Percentiles rank a stretch among this genome's conserved stretches.
Evolutionary conservation across 129 eudicot species (phyloP).

Genomic region (Lactuca sativa): DNA sequence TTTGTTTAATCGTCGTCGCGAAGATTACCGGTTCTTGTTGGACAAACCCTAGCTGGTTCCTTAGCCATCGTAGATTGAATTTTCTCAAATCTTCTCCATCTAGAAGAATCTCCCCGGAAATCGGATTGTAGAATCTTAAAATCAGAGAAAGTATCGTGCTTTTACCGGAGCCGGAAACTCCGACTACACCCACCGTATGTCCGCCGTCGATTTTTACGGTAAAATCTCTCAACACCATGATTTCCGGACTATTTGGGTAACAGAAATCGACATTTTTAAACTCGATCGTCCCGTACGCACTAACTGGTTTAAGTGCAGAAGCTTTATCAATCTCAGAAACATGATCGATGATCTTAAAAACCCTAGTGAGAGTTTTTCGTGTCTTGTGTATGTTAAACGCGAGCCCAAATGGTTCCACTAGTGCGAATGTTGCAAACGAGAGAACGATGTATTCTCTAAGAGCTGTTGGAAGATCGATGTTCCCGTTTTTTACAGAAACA

Average conservation of each 20-base stretch:
- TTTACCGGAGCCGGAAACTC: constrained; percentile 71
- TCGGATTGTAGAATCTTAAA: constrained; percentile 59
- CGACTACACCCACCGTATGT: constrained; percentile 61
- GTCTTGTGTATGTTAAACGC: constrained; percentile 48
- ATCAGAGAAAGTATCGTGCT: constrained; percentile 58
- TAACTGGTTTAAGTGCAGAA: constrained; percentile 50
- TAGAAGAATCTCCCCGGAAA: constrained; percentile 46
- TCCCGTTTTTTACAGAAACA: constrained; percentile 36
- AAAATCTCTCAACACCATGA: constrained; percentile 52
- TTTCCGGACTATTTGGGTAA: constrained; percentile 50
- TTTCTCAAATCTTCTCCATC: constrained; percentile 54
- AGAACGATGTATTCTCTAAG: constrained; percentile 58
- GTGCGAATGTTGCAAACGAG: constrained; percentile 58
- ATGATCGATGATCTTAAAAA: constrained; percentile 52
- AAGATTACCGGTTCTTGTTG: constrained; percentile 66
- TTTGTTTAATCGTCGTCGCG: constrained; percentile 68
- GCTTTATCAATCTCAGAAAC: constrained; percentile 49
- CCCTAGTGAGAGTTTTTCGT: constrained; percentile 41
- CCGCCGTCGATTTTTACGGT: constrained; percentile 55
- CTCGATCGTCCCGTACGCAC: constrained; percentile 58
- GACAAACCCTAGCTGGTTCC: constrained; percentile 60
- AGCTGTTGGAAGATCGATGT: constrained; percentile 49
- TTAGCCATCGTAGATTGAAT: constrained; percentile 60
- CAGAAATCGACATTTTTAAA: constrained; percentile 50
- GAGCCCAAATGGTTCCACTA: constrained; percentile 60